These are phyloP conservation scores for Claviceps spartinae DNA, from an alignment of 2,329 filamentous ascomycete species.

Conservation along the genomic window DNA sequence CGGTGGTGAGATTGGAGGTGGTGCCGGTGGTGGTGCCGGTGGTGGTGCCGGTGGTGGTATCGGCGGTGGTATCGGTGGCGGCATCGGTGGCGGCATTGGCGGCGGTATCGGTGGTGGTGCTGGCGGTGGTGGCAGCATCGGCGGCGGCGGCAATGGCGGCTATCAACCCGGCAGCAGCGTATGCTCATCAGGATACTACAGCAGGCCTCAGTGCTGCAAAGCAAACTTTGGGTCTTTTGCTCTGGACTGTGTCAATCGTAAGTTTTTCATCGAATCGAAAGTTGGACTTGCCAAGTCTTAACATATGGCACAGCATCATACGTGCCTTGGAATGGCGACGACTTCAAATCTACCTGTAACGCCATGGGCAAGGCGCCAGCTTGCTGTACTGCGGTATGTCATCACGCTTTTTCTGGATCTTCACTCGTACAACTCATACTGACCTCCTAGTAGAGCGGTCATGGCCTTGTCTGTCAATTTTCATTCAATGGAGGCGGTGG, in stretches of 20 bases:
- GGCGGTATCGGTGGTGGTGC: too few species aligned
- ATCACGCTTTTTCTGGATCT: too few species aligned
- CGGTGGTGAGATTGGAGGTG: too few species aligned
- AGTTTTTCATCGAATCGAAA: background rate
- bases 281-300: background rate
- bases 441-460: background rate
- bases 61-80: background rate
- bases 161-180: background rate
- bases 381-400: conserved; percentile 9
- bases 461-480: background rate
- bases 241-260: conserved; percentile 26
- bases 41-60: background rate
- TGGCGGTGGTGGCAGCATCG: too few species aligned
- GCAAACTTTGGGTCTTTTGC: conserved; percentile 32
- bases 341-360: conserved; percentile 4
- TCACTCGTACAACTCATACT: background rate
- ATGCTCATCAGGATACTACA: conserved; percentile 12
- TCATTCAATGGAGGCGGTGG: background rate
- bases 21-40: too few species aligned
- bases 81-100: too few species aligned
- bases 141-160: too few species aligned
- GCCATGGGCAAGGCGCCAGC: background rate
- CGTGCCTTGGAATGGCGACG: background rate
- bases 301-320: background rate
- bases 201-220: conserved; percentile 31